These are phyloP conservation scores for Suillus alpinus DNA, from an alignment of 768 basidiomycete genomes.

Conservation along the genomic window DNA sequence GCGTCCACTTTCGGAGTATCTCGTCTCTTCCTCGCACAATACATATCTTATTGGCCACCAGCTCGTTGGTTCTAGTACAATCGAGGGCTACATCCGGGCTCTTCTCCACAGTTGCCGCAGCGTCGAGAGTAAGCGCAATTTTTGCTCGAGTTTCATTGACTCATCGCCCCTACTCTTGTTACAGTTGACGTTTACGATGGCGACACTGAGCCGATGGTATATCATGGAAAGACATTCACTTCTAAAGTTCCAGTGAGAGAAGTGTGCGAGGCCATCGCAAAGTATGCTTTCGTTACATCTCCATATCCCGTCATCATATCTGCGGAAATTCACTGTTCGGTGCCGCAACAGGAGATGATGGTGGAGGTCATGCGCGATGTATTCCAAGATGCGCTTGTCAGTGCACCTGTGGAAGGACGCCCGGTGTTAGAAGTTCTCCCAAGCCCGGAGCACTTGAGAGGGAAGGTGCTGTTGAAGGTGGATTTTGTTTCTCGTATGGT, in stretches of 20 bases:
- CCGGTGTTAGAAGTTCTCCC: constrained; percentile 58
- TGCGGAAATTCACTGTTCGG: constrained; percentile 83
- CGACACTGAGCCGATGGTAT: constrained; percentile 78
- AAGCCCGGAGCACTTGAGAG: constrained; percentile 80
- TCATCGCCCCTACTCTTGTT: background rate
- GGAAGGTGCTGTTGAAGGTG: constrained; percentile 82
- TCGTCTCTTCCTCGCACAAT: constrained; percentile 87
- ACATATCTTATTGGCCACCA: constrained; percentile 89
- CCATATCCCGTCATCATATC: constrained; percentile 93
- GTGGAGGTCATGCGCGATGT: constrained; percentile 68
- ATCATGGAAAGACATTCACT: constrained; percentile 88
- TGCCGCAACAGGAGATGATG: constrained; percentile 77
- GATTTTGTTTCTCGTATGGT: constrained; percentile 10
- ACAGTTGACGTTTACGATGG: constrained; percentile 93
- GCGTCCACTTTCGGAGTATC: constrained; percentile 82
- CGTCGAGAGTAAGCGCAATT: constrained; percentile 73
- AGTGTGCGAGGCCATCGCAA: constrained; percentile 77
- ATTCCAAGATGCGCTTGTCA: constrained; percentile 55
- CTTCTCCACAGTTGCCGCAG: constrained; percentile 88
- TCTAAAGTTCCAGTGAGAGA: constrained; percentile 78
- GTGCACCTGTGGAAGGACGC: constrained; percentile 44
- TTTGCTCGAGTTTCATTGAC: background rate
- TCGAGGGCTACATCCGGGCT: constrained; percentile 92
- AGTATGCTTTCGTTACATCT: constrained; percentile 88
- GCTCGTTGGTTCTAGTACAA: constrained; percentile 82